Percentiles rank a stretch among this genome's conserved stretches.
These are phyloP conservation scores for Intubia oerlemansii DNA, from an alignment of 2,329 filamentous ascomycete genomes.

Conservation along the genomic window DNA sequence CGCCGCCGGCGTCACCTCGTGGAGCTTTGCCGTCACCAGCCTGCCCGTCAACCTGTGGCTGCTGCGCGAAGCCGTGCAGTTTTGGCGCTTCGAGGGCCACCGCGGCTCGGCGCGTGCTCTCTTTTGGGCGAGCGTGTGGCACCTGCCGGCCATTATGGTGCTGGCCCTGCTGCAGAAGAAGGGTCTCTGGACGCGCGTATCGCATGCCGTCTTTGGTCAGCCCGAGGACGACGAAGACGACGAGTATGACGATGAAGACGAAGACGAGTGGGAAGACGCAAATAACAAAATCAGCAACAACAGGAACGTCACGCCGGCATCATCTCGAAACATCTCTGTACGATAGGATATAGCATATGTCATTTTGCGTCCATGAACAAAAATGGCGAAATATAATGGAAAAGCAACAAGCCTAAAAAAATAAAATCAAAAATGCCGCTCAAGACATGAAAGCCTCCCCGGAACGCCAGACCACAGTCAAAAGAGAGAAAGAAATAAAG, in stretches of 20 bases:
- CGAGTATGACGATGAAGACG: slow-evolving; percentile 28
- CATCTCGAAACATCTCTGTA: too few species aligned
- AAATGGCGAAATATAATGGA: too few species aligned
- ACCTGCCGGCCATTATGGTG: slow-evolving; percentile 74
- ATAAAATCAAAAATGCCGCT: too few species aligned
- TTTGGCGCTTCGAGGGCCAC: slow-evolving; percentile 60
- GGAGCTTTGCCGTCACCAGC: slow-evolving; percentile 64
- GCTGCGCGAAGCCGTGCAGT: slow-evolving; percentile 52
- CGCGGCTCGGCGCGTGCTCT: slow-evolving; percentile 63
- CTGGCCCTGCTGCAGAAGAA: slow-evolving; percentile 85
- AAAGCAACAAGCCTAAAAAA: not conserved
- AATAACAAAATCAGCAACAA: not conserved
- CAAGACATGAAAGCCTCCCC: too few species aligned
- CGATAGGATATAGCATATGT: slow-evolving; percentile 1
- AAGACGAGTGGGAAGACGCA: slow-evolving; percentile 9
- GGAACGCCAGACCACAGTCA: not conserved
- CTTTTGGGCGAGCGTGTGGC: slow-evolving; percentile 98
- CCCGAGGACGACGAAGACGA: slow-evolving; percentile 34
- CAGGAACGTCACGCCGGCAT: too few species aligned
- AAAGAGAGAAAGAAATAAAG: not conserved
- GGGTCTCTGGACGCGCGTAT: slow-evolving; percentile 72
- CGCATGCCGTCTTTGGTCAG: slow-evolving; percentile 41
- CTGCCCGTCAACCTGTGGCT: slow-evolving; percentile 75
- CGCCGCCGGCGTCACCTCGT: slow-evolving; percentile 62
- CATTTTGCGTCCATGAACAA: too few species aligned